Conservation (phyloP, 2,329 filamentous ascomycete genomes). For the Calonectria fujianensis region DNA sequence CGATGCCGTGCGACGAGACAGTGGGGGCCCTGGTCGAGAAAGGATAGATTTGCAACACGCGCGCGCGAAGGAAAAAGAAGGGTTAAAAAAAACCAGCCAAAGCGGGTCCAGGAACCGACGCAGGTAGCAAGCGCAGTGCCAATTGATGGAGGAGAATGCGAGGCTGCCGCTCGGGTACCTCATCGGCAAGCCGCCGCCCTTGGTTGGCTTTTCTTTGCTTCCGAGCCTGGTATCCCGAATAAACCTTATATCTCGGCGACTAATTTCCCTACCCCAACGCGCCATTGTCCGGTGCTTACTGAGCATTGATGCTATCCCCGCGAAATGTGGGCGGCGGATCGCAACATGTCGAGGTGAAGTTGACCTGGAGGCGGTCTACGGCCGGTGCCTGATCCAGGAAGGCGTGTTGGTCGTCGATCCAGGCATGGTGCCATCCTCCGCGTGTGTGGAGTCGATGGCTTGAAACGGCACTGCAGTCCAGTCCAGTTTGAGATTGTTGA, state of each 20-base stretch:
- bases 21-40: neutral
- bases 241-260: conserved; percentile 5
- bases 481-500: conserved; percentile 14
- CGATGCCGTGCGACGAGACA: neutral
- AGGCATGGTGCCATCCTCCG: conserved; percentile 26
- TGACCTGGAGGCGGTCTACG: conserved; percentile 19
- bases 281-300: neutral
- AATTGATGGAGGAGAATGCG: conserved; percentile 8
- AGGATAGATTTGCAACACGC: conserved; percentile 38
- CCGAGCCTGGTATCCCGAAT: neutral
- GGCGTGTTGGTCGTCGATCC: conserved; percentile 12
- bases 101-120: conserved; percentile 17
- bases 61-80: conserved; percentile 29
- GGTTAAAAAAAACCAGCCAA: neutral
- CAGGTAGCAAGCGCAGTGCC: neutral
- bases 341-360: conserved; percentile 5
- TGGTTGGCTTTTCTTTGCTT: neutral
- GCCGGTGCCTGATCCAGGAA: conserved; percentile 3
- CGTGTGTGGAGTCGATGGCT: conserved; percentile 24
- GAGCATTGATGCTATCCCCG: conserved; percentile 13
- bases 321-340: conserved; percentile 16
- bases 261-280: no score
- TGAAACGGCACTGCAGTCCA: conserved; percentile 15
- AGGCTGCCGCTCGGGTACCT: neutral
- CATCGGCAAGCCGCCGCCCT: neutral